A percentile compares a stretch with the other conserved stretches of the same genome.
These are phyloP conservation scores for Populus alba DNA, from an alignment of 345 rosid species.

Conservation along the genomic window DNA sequence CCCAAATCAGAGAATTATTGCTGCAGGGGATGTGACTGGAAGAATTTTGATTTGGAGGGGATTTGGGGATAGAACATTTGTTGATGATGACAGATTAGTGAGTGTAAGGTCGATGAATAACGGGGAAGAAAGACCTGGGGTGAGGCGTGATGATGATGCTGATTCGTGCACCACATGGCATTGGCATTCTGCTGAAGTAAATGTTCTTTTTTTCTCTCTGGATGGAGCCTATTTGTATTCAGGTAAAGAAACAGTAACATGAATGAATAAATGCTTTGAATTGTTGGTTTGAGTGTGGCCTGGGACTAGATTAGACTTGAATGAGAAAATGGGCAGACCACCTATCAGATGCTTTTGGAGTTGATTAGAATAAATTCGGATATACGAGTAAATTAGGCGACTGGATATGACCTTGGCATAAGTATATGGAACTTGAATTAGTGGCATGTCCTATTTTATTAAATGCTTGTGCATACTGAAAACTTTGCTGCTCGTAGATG, in stretches of 20 bases:
- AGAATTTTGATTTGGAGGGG: conserved; percentile 92
- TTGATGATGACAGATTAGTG: conserved; percentile 21
- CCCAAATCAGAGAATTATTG: conserved; percentile 71
- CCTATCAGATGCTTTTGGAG: conserved; percentile 1
- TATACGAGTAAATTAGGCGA: not conserved
- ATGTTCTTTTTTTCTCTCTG: conserved; percentile 69
- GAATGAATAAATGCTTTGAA: not conserved
- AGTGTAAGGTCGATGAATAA: conserved; percentile 25
- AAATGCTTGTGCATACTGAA: not conserved
- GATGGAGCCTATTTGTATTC: conserved; percentile 90
- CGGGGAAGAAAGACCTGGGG: conserved; percentile 82
- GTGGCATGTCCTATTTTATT: not conserved
- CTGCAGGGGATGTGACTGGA: conserved; percentile 89
- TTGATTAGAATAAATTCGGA: not conserved
- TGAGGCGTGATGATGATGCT: conserved; percentile 86
- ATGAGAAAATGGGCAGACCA: not conserved
- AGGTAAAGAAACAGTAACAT: conserved; percentile 41
- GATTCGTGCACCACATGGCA: conserved; percentile 93
- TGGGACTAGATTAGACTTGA: not conserved
- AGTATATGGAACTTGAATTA: conserved; percentile 1
- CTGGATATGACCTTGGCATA: not conserved
- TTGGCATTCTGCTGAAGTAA: conserved; percentile 79
- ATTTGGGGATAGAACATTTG: conserved; percentile 57
- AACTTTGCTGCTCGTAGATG: not conserved
- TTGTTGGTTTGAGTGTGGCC: not conserved